Base-by-base conservation (phyloP, 495 filamentous ascomycete species). In the Hamigera avellanea region DNA sequence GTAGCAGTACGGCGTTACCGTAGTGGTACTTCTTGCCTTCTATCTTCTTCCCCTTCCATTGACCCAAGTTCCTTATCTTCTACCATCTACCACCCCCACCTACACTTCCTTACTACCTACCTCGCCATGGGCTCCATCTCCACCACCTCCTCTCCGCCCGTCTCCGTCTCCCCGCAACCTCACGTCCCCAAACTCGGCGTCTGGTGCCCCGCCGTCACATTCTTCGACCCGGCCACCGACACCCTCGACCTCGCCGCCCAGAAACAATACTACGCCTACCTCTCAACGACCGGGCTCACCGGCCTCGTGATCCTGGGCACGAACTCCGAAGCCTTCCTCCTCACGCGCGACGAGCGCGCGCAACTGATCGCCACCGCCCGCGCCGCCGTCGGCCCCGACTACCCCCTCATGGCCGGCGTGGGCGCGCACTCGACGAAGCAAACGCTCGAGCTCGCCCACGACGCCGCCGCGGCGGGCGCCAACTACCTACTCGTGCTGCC, bases 341-440 rank as follows among this genome's bases (percentile, higher is more conserved):
- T 81, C 26, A 76, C 73, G 8, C 72, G 73, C 32, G 62, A 75
- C 33, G 77, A 81, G 48, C 69, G 77, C 23, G 47, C 49, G 6
- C 51, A 59, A 21, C 56, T 77, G 13, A 62, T 80, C 28, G 34
- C 50, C 14, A 52, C 65, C 10, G 76, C 76, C 10, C 70, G 75
- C 16, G 48, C 61, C 14, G 62, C 66, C 8, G 69, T 72, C 9
- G 67, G 66, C 7, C 59, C 66, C 0, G 43, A 45, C 2, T 76
- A 62, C 42, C 74, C 74, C 17, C 53, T 80, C 39, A 80, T 80
- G 68, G 76, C 72, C 0, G 78, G 76, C 23, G 69, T 73, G 2
- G 64, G 75, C 25, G 75, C 72, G 0, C 78, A 83, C 53, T 79
- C 75, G 2, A 80, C 73, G 10, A 66, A 66, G 38, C 77, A 83